Conservation (phyloP, 371 early-diverging fungal species). For the Mucor velutinosus region DNA sequence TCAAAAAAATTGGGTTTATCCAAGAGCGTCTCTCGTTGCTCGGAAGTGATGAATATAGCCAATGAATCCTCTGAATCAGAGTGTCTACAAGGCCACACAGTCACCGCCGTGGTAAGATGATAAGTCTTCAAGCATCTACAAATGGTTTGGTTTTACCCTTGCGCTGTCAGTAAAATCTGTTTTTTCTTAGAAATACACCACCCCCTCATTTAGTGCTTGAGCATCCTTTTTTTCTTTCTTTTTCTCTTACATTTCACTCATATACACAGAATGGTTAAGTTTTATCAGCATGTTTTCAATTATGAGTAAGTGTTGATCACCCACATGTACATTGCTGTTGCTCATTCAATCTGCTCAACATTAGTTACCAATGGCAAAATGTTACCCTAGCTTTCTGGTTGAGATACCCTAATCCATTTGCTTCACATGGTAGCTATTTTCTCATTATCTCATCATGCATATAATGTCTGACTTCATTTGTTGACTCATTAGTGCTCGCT, state of each 20-base stretch:
- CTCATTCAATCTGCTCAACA: background rate
- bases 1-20: background rate
- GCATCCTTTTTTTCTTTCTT: background rate
- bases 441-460: background rate
- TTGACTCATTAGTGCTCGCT: conserved; percentile 60
- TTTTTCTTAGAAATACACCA: background rate
- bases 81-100: background rate
- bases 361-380: conserved; percentile 78
- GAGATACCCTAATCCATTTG: conserved; percentile 98
- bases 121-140: background rate
- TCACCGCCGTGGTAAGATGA: background rate
- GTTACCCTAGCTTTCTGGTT: conserved; percentile 90
- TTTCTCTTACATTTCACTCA: background rate
- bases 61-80: background rate
- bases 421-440: conserved; percentile 72
- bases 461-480: background rate
- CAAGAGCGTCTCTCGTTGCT: background rate
- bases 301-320: conserved; percentile 59
- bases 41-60: background rate
- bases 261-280: conserved; percentile 27
- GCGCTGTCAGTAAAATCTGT: conserved; percentile 7
- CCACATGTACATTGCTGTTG: background rate
- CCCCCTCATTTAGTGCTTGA: background rate
- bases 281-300: conserved; percentile 74
- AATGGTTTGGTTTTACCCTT: conserved; percentile 16